Percentiles rank a stretch among this genome's conserved stretches.
Evolutionary conservation across 768 basidiomycete species (phyloP).

Genomic region (Calocybe gangraenosa): DNA sequence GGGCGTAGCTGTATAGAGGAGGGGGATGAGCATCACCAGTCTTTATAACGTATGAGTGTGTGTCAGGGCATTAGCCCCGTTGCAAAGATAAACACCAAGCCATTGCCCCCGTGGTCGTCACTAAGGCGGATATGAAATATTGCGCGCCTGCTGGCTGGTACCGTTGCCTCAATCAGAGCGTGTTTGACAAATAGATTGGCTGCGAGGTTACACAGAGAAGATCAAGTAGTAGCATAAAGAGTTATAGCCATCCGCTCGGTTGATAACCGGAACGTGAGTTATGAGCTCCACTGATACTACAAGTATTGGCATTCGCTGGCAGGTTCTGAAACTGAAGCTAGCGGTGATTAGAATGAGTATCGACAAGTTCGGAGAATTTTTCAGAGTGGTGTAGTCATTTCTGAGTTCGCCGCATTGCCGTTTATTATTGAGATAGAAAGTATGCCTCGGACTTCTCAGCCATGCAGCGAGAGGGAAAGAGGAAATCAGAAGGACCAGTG

Average conservation of each 20-base stretch:
- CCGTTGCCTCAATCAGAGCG: constrained; percentile 10
- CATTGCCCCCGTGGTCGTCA: constrained; percentile 8
- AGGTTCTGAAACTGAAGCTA: constrained; percentile 15
- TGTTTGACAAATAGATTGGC: constrained; percentile 10
- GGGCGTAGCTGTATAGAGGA: background rate
- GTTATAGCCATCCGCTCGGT: background rate
- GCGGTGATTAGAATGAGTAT: constrained; percentile 13
- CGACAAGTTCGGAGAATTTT: constrained; percentile 14
- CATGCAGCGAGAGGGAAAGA: constrained; percentile 7
- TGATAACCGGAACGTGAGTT: constrained; percentile 4
- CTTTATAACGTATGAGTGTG: constrained; percentile 11
- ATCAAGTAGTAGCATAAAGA: no score
- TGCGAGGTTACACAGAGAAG: no score
- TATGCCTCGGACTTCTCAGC: constrained; percentile 11
- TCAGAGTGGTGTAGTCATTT: constrained; percentile 4
- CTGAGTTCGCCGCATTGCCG: constrained; percentile 11
- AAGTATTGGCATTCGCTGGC: constrained; percentile 9
- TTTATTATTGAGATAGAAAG: background rate
- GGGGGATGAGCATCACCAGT: background rate
- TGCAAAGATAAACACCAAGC: constrained; percentile 5
- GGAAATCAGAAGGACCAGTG: background rate
- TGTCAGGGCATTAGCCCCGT: constrained; percentile 5
- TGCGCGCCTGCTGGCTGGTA: constrained; percentile 9
- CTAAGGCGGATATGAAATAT: constrained; percentile 16
- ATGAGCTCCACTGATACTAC: constrained; percentile 6